Conservation (phyloP, 73 alveolate genomes). For the Paramecium pentaurelia region DNA sequence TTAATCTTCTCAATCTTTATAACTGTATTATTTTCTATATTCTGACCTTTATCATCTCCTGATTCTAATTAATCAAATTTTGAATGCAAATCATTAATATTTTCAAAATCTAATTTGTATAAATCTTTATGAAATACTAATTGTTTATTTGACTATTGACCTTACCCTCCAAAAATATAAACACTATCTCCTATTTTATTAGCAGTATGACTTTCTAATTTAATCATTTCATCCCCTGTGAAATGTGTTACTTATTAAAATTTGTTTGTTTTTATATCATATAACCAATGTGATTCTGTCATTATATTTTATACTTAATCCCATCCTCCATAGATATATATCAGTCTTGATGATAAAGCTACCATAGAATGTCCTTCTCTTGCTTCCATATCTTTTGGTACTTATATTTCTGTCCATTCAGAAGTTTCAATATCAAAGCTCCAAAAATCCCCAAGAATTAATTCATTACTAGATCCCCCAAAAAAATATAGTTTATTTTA, state of each 20-base stretch:
- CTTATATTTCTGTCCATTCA: constrained; percentile 28
- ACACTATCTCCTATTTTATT: constrained; percentile 37
- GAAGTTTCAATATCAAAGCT: constrained; percentile 51
- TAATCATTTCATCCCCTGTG: background rate
- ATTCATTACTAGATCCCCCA: constrained; percentile 57
- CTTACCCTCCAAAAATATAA: constrained; percentile 60
- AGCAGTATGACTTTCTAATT: constrained; percentile 55
- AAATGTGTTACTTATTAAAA: background rate
- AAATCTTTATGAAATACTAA: constrained; percentile 47
- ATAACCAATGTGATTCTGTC: constrained; percentile 35
- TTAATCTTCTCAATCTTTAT: constrained; percentile 41
- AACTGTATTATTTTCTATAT: background rate
- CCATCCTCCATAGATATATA: constrained; percentile 56
- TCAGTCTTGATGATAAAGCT: constrained; percentile 8
- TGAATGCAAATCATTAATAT: background rate
- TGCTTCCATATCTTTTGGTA: background rate
- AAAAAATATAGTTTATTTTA: constrained; percentile 45
- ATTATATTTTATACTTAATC: constrained; percentile 38
- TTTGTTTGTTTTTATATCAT: constrained; percentile 2
- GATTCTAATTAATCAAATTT: background rate
- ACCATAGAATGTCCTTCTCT: constrained; percentile 61
- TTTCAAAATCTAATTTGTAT: constrained; percentile 53
- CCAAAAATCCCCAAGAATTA: constrained; percentile 56
- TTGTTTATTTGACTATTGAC: background rate
- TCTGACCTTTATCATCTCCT: background rate